These are phyloP conservation scores for Candida ortonii DNA, from an alignment of 805 yeast species.

Conservation along the genomic window DNA sequence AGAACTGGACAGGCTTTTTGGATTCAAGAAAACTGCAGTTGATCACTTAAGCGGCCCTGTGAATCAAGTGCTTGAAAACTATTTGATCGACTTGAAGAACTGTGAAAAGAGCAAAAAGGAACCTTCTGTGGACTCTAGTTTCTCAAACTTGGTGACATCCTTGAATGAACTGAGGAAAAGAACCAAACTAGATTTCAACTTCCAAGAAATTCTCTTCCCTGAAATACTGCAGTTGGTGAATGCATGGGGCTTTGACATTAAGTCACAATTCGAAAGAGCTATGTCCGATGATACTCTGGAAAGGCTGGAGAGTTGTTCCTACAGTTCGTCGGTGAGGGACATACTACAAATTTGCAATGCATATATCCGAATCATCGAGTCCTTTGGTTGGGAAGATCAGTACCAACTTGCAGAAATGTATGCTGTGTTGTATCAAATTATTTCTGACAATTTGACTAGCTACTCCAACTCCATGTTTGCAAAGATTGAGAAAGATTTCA, in stretches of 20 bases:
- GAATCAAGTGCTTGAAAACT: slow-evolving; percentile 18
- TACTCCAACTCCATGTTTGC: slow-evolving; percentile 41
- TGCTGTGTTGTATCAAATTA: slow-evolving; percentile 57
- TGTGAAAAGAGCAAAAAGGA: slow-evolving; percentile 3
- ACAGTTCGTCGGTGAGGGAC: slow-evolving; percentile 28
- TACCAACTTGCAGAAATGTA: slow-evolving; percentile 60
- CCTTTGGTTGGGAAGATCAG: slow-evolving; percentile 63
- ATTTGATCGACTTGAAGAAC: slow-evolving; percentile 13
- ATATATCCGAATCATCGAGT: slow-evolving; percentile 49
- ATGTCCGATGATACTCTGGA: slow-evolving; percentile 56
- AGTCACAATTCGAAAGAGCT: slow-evolving; percentile 42
- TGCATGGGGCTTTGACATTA: slow-evolving; percentile 27
- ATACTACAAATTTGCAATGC: slow-evolving; percentile 29
- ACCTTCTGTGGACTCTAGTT: slow-evolving; percentile 7
- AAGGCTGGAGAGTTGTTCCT: slow-evolving; percentile 33
- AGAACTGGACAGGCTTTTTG: slow-evolving; percentile 20
- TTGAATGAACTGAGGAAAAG: slow-evolving; percentile 16
- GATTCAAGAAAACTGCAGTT: slow-evolving; percentile 19
- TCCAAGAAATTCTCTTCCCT: slow-evolving; percentile 24
- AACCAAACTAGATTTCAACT: slow-evolving; percentile 22
- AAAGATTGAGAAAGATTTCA: slow-evolving; percentile 17
- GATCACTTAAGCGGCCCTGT: slow-evolving; percentile 21
- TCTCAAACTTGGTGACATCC: slow-evolving; percentile 11
- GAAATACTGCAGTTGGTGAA: slow-evolving; percentile 23
- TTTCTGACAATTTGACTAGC: slow-evolving; percentile 56